These are phyloP conservation scores for Aspergillus carbonarius DNA, from an alignment of 2,329 filamentous ascomycete species.

Conservation along the genomic window DNA sequence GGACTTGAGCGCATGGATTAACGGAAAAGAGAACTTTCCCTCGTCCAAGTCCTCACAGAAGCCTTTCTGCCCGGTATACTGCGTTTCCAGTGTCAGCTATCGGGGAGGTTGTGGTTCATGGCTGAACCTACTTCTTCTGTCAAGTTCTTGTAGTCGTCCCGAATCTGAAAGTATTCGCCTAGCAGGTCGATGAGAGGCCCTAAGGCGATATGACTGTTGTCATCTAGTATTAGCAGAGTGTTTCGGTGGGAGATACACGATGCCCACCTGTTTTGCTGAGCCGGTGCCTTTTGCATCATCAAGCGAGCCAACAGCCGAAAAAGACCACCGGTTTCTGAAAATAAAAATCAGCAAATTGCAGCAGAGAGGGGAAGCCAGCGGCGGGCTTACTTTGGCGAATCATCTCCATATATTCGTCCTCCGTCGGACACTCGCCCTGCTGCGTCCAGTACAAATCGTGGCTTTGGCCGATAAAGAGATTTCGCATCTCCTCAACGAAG, in stretches of 20 bases:
- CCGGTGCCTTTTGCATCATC: slow-evolving; percentile 33
- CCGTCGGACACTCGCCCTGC: slow-evolving; percentile 35
- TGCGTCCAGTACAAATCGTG: slow-evolving; percentile 44
- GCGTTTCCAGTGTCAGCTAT: slow-evolving; percentile 24
- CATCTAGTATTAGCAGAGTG: not conserved
- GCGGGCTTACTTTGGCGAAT: slow-evolving; percentile 32
- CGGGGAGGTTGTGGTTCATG: not conserved
- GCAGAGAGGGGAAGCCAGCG: not conserved
- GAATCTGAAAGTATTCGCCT: slow-evolving; percentile 38
- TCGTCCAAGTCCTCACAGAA: slow-evolving; percentile 58
- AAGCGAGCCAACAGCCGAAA: slow-evolving; percentile 39
- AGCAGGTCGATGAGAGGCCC: slow-evolving; percentile 63
- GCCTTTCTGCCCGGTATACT: slow-evolving; percentile 82
- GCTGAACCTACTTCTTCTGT: slow-evolving; percentile 28
- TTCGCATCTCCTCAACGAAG: slow-evolving; percentile 38
- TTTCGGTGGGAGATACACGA: not conserved
- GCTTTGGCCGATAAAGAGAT: slow-evolving; percentile 43
- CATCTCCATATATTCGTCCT: slow-evolving; percentile 44
- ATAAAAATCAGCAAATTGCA: not conserved
- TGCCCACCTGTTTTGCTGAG: slow-evolving; percentile 9
- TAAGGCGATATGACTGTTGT: slow-evolving; percentile 27
- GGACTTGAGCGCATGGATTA: slow-evolving; percentile 64
- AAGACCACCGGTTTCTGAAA: slow-evolving; percentile 38
- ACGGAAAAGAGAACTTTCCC: slow-evolving; percentile 88
- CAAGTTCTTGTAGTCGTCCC: slow-evolving; percentile 79